Evolutionary conservation across 2,329 filamentous ascomycete genomes (phyloP).

Genomic region (Penicillium janthinellum): DNA sequence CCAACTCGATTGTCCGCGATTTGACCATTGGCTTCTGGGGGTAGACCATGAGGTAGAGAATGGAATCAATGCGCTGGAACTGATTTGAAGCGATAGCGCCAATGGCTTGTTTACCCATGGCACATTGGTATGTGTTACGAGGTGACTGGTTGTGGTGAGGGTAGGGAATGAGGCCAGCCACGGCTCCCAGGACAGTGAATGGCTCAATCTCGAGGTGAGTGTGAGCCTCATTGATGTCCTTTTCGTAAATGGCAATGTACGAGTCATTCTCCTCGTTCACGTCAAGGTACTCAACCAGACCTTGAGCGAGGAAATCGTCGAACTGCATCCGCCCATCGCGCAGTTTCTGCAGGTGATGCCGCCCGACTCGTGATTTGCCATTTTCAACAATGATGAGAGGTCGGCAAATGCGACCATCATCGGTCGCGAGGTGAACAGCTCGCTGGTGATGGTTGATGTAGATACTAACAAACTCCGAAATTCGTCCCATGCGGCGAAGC

Average conservation of each 20-base stretch:
- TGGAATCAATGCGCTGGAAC: constrained; percentile 92
- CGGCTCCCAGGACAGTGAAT: constrained; percentile 92
- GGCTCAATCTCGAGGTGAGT: constrained; percentile 98
- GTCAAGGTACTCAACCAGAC: constrained; percentile 93
- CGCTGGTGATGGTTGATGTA: constrained; percentile 92
- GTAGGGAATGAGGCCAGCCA: constrained; percentile 94
- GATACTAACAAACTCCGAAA: constrained; percentile 95
- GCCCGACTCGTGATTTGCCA: constrained; percentile 75
- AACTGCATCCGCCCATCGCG: constrained; percentile 84
- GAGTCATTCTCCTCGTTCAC: constrained; percentile 98
- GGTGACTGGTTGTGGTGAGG: constrained; percentile 99
- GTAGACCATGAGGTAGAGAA: constrained; percentile 96
- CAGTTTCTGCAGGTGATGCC: constrained; percentile 75
- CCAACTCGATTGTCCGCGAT: constrained; percentile 92
- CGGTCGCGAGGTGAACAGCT: constrained; percentile 92
- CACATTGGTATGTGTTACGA: constrained; percentile 97
- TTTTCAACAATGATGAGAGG: constrained; percentile 95
- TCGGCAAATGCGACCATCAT: constrained; percentile 94
- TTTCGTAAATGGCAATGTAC: constrained; percentile 86
- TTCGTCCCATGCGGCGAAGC: constrained; percentile 82
- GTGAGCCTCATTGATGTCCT: constrained; percentile 76
- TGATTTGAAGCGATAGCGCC: constrained; percentile 98
- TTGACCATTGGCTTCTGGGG: constrained; percentile 98
- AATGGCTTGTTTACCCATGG: constrained; percentile 99
- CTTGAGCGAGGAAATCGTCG: constrained; percentile 88